phyloP scores from a whole-genome alignment of 1,139 yeast species.

The Taphrina betulina region DNA sequence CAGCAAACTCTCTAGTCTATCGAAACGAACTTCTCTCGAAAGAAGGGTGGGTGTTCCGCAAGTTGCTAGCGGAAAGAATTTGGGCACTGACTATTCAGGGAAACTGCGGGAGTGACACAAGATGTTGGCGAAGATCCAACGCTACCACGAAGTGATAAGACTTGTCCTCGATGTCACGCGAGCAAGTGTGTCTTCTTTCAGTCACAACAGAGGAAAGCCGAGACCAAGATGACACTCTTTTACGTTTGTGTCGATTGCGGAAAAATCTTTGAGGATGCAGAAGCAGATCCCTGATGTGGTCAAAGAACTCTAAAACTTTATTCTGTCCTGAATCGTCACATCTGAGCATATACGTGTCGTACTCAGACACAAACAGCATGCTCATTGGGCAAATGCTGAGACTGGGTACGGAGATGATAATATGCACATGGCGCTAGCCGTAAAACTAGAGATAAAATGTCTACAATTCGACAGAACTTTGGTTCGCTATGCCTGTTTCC shows the following conservation, averaged over 20 bases:
- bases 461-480: no score
- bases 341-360: background rate
- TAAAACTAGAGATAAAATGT: no score
- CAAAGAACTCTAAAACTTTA: no score
- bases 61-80: background rate
- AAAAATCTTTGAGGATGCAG: slow-evolving; percentile 55
- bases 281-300: slow-evolving; percentile 11
- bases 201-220: slow-evolving; percentile 89
- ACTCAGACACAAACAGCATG: no score
- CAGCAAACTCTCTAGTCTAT: slow-evolving; percentile 84
- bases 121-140: slow-evolving; percentile 97
- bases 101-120: slow-evolving; percentile 96
- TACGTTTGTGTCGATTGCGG: slow-evolving; percentile 89
- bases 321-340: background rate
- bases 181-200: slow-evolving; percentile 95
- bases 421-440: no score
- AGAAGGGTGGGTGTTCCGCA: slow-evolving; percentile 48
- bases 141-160: slow-evolving; percentile 58
- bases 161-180: slow-evolving; percentile 84
- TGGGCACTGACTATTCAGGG: slow-evolving; percentile 43
- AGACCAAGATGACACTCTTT: slow-evolving; percentile 87
- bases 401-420: no score
- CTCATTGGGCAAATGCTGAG: no score
- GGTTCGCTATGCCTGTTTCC: no score
- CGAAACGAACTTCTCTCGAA: slow-evolving; percentile 89